Base-by-base conservation (phyloP, 2,329 filamentous ascomycete genomes). In the Domatiomyces catenatus region DNA sequence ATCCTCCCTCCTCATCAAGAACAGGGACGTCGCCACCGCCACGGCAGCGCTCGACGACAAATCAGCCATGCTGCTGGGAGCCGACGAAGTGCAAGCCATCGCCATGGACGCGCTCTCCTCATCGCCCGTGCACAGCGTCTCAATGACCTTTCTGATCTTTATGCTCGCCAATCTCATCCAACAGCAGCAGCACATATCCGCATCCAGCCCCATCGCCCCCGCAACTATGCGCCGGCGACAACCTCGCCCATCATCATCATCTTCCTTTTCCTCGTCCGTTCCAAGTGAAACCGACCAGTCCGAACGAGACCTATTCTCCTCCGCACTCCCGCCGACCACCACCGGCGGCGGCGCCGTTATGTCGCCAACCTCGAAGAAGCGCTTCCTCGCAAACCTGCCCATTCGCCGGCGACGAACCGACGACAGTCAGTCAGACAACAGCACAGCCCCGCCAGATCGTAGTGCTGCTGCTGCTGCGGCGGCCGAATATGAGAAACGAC, bases 141-240 rank as follows among this genome's bases (percentile, higher is more conserved):
- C 84, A 0, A 94, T 95, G 61, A 84, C 94, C 1, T 88, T 95
- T 56, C 70, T 95, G 15, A 86, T 83, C 0, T 81, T 85, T 7
- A 89, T 88, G 67, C 73, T 95, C 8, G 73, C 74, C 19, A 72
- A 75, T 8, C 72, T 83, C 39, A 67, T 73, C 24, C 56, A 36
- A 49, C 56, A 36, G 51, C 56, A 20, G 58, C 58, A 10, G 58
- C 58, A 7, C 44, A 56, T 12, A 12, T 5, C 8, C 8, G 43
- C 43, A 19, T 10, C 22, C 43, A n/a, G 42, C n/a, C 5, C 18
- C 5, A n/a, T n/a, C n/a, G n/a, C 42, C 15, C 18, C 42, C 42
- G n/a, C 18, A 19, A 43, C 5, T 3, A 3, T 8, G 42, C 42
- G 15, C 3, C 42, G 8, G n/a, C 42, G 8, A 19, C 42, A 19